Conservation (phyloP, 176 grass and related monocot genomes). For the barley (Hordeum vulgare) region MorexV3_pseudomolecules_assembly NC_058524.1:590034584-590035083, state of each 20-base stretch:
- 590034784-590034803: constrained; percentile 32
- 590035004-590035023: constrained; percentile 58
- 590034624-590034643: constrained; percentile 34
- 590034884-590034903: constrained; percentile 56
- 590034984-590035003: constrained; percentile 57
- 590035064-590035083: constrained; percentile 89
- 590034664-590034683: constrained; percentile 51
- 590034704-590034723: constrained; percentile 86
- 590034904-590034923: constrained; percentile 29
- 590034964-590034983: constrained; percentile 45
- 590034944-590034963: constrained; percentile 40
- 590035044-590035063: constrained; percentile 48
- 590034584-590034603: neutral
- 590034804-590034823: constrained; percentile 36
- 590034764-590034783: constrained; percentile 64
- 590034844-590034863: constrained; percentile 32
- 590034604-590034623: constrained; percentile 2
- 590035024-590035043: constrained; percentile 70
- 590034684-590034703: constrained; percentile 65
- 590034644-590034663: constrained; percentile 38
- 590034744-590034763: constrained; percentile 90
- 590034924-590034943: constrained; percentile 29
- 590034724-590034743: constrained; percentile 81
- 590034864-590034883: constrained; percentile 42
- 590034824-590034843: constrained; percentile 18